phyloP scores from a whole-genome alignment of 1,284 basidiomycete species.

The Moesziomyces parantarcticus region DNA sequence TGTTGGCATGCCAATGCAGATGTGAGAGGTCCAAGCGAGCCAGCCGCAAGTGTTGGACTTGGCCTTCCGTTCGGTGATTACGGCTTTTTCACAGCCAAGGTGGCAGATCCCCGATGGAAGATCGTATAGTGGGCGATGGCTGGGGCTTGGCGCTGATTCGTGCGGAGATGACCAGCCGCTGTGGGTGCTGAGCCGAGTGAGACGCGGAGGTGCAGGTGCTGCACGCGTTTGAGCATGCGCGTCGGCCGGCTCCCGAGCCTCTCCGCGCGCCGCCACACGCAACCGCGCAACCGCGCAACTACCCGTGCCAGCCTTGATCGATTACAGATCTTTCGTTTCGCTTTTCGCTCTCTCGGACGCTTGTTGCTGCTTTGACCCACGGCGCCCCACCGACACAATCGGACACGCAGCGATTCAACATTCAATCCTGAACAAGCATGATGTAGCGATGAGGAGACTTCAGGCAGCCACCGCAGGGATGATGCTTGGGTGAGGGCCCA shows the following conservation, averaged over 20 bases:
- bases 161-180: slow-evolving; percentile 2
- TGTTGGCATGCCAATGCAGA: neutral
- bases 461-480: no score
- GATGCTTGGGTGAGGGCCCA: no score
- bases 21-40: neutral
- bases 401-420: no score
- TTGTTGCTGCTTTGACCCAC: neutral
- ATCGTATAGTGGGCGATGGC: no score
- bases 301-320: neutral
- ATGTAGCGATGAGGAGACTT: no score
- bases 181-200: no score
- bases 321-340: neutral
- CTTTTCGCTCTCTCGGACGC: no score
- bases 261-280: neutral
- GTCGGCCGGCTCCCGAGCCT: neutral
- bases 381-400: no score
- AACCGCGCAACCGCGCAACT: neutral
- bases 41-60: neutral
- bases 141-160: slow-evolving; percentile 5
- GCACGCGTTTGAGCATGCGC: neutral
- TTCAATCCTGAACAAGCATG: no score
- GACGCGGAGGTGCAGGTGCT: neutral
- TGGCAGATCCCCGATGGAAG: no score
- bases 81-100: slow-evolving; percentile 6
- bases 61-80: neutral